A percentile compares a stretch with the other conserved stretches of the same genome.
phyloP scores from a whole-genome alignment of 257 asterid genomes.

The Striga asiatica region DNA sequence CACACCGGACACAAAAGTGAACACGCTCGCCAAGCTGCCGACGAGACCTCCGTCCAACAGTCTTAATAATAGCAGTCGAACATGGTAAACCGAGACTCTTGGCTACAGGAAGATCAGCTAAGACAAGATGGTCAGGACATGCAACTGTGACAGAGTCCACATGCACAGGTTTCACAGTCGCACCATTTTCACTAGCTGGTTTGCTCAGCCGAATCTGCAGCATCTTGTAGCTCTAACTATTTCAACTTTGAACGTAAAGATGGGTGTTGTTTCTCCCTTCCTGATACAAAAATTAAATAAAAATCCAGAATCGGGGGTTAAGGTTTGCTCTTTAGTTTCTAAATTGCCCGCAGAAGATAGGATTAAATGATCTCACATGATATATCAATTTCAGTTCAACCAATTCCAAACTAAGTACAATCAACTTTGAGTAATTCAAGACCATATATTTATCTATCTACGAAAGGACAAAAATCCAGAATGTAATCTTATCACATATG shows the following conservation, averaged over 20 bases:
- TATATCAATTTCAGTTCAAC: background rate
- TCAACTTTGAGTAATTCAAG: no score
- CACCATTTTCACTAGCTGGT: conserved; percentile 67
- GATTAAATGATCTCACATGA: no score
- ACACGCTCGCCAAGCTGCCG: conserved; percentile 96
- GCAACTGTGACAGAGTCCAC: conserved; percentile 79
- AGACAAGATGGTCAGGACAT: conserved; percentile 89
- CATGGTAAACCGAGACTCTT: conserved; percentile 65
- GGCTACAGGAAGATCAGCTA: conserved; percentile 97
- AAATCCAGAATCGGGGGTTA: no score
- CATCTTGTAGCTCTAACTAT: conserved; percentile 32
- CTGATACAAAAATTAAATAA: background rate
- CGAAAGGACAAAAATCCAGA: no score
- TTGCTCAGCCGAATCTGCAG: conserved; percentile 94
- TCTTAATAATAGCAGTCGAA: conserved; percentile 47
- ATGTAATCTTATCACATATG: no score
- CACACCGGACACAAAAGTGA: conserved; percentile 83
- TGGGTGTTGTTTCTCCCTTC: background rate
- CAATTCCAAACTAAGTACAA: no score
- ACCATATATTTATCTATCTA: no score
- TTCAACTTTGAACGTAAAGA: conserved; percentile 9
- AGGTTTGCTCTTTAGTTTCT: no score
- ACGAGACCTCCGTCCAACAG: conserved; percentile 81
- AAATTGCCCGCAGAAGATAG: no score
- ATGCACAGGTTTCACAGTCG: conserved; percentile 41